Conservation (phyloP, 805 yeast species). For the Yamadazyma olivae region DNA sequence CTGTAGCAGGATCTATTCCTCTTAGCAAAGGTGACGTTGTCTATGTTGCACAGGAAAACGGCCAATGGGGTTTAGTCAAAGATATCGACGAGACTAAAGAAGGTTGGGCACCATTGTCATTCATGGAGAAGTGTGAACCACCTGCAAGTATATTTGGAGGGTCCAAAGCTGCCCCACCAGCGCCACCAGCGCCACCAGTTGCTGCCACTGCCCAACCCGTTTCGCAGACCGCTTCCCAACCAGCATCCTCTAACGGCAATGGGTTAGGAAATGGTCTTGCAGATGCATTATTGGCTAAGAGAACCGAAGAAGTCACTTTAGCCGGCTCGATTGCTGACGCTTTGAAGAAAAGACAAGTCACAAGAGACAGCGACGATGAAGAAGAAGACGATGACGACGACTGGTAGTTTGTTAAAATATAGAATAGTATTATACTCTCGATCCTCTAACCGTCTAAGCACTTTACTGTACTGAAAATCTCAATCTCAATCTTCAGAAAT, state of each 20-base stretch:
- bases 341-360: slow-evolving; percentile 64
- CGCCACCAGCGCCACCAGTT: slow-evolving; percentile 37
- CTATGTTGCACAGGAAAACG: slow-evolving; percentile 66
- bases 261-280: slow-evolving; percentile 50
- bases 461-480: background rate
- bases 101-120: slow-evolving; percentile 99
- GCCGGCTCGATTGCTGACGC: slow-evolving; percentile 92
- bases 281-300: slow-evolving; percentile 62
- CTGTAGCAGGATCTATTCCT: slow-evolving; percentile 79
- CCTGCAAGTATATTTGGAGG: slow-evolving; percentile 32
- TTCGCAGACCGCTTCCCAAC: slow-evolving; percentile 8
- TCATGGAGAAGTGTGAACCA: slow-evolving; percentile 59
- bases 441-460: no score
- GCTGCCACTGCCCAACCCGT: slow-evolving; percentile 19
- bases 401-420: slow-evolving; percentile 5
- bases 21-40: slow-evolving; percentile 73
- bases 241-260: slow-evolving; percentile 26
- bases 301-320: slow-evolving; percentile 55
- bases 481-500: background rate
- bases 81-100: slow-evolving; percentile 69
- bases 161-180: slow-evolving; percentile 14
- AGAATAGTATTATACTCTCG: background rate
- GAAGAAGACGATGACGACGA: slow-evolving; percentile 67
- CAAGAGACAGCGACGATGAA: slow-evolving; percentile 65
- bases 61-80: slow-evolving; percentile 94